phyloP scores from a whole-genome alignment of 768 basidiomycete species.

The Amanita subjunquillea region DNA sequence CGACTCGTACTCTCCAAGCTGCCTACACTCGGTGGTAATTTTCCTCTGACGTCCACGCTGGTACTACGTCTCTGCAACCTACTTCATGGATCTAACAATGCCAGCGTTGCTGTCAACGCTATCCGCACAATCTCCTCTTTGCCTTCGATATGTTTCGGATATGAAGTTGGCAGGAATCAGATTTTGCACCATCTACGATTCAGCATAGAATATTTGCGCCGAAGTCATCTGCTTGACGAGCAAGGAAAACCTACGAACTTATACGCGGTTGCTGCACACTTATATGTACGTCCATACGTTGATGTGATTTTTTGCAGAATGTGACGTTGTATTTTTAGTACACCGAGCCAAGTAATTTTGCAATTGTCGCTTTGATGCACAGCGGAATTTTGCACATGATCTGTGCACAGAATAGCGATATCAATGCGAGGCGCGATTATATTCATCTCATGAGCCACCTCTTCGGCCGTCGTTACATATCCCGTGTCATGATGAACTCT shows the following conservation, averaged over 20 bases:
- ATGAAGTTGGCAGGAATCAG: conserved; percentile 43
- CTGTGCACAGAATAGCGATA: conserved; percentile 27
- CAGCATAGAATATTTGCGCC: conserved; percentile 61
- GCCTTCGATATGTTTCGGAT: conserved; percentile 49
- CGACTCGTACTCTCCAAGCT: conserved; percentile 54
- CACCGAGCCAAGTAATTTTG: conserved; percentile 63
- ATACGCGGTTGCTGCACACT: conserved; percentile 40
- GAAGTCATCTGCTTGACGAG: conserved; percentile 40
- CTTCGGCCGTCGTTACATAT: conserved; percentile 51
- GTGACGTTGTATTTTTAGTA: conserved; percentile 21
- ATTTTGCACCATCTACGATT: conserved; percentile 59
- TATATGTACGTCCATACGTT: conserved; percentile 27
- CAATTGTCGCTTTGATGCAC: conserved; percentile 46
- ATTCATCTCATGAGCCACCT: conserved; percentile 53
- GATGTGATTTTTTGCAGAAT: background rate
- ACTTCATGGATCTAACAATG: conserved; percentile 46
- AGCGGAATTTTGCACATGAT: conserved; percentile 49
- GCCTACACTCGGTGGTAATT: conserved; percentile 51
- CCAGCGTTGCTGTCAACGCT: conserved; percentile 36
- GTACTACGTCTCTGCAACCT: conserved; percentile 56
- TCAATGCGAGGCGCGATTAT: conserved; percentile 37
- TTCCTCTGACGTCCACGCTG: conserved; percentile 60
- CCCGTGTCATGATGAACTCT: conserved; percentile 28
- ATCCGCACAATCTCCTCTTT: conserved; percentile 44
- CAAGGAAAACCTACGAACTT: conserved; percentile 49